Evolutionary conservation across 345 rosid genomes (phyloP).

Genomic region (Raphanus sativus): DNA sequence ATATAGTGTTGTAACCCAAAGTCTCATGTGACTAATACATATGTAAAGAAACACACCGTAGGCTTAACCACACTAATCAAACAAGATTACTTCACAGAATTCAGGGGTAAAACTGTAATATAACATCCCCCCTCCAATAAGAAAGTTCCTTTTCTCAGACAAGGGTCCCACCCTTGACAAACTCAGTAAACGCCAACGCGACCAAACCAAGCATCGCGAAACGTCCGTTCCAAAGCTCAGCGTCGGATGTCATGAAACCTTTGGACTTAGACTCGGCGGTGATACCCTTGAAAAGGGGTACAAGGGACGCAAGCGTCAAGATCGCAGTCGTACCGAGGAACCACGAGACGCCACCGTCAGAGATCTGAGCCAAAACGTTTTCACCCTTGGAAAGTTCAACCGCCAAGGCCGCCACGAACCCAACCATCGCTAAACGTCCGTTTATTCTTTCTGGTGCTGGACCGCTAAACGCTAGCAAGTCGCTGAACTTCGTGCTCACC

Average conservation of each 20-base stretch:
- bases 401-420: constrained; percentile 66
- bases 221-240: constrained; percentile 81
- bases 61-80: background rate
- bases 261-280: constrained; percentile 51
- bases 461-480: constrained; percentile 1
- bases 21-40: background rate
- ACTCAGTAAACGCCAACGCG: constrained; percentile 73
- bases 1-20: background rate
- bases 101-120: background rate
- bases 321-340: constrained; percentile 53
- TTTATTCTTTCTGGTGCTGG: background rate
- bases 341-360: constrained; percentile 58
- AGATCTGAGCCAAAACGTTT: constrained; percentile 57
- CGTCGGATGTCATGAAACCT: constrained; percentile 71
- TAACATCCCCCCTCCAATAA: background rate
- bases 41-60: background rate
- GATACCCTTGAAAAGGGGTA: constrained; percentile 60
- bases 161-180: constrained; percentile 55
- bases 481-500: constrained; percentile 61
- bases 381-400: constrained; percentile 66
- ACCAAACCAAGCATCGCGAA: constrained; percentile 77
- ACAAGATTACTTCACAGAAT: background rate
- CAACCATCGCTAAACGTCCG: constrained; percentile 58
- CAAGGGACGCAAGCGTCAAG: constrained; percentile 59
- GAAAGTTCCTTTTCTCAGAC: constrained; percentile 28